Conservation (phyloP, 2,329 filamentous ascomycete genomes). For the Exophiala alcalophila region DNA sequence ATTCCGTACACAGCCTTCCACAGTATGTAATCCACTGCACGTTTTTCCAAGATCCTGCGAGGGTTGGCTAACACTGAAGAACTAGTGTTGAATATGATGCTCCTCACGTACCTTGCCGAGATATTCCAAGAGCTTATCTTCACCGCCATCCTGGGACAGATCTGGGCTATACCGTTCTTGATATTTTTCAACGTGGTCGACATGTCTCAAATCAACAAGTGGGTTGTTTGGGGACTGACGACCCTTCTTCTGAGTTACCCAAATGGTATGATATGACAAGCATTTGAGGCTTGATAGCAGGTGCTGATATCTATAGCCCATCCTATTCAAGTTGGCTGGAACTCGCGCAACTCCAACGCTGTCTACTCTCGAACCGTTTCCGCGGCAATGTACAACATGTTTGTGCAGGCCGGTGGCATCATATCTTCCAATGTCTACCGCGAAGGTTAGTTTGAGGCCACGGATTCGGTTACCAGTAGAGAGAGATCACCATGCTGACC, state of each 20-base stretch:
- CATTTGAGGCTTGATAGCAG: too few relatives aligned
- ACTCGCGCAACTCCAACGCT: constrained; percentile 40
- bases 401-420: constrained; percentile 36
- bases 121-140: constrained; percentile 51
- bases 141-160: constrained; percentile 50
- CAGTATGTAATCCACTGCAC: constrained; percentile 36
- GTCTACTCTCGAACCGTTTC: constrained; percentile 40
- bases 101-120: constrained; percentile 51
- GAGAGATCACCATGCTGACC: too few relatives aligned
- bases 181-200: constrained; percentile 50
- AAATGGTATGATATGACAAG: constrained; percentile 45
- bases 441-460: constrained; percentile 2
- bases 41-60: constrained; percentile 48
- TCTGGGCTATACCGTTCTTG: constrained; percentile 53
- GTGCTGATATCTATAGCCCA: constrained; percentile 48
- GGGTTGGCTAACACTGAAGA: too few relatives aligned
- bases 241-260: constrained; percentile 54
- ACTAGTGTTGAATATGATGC: constrained; percentile 58
- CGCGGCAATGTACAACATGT: constrained; percentile 41
- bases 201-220: constrained; percentile 44
- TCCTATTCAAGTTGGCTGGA: constrained; percentile 48
- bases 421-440: constrained; percentile 37
- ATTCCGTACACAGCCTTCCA: constrained; percentile 40
- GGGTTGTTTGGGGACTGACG: constrained; percentile 50
- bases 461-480: too few relatives aligned